Conservation (phyloP, 805 yeast species). For the Candida maltosa region DNA sequence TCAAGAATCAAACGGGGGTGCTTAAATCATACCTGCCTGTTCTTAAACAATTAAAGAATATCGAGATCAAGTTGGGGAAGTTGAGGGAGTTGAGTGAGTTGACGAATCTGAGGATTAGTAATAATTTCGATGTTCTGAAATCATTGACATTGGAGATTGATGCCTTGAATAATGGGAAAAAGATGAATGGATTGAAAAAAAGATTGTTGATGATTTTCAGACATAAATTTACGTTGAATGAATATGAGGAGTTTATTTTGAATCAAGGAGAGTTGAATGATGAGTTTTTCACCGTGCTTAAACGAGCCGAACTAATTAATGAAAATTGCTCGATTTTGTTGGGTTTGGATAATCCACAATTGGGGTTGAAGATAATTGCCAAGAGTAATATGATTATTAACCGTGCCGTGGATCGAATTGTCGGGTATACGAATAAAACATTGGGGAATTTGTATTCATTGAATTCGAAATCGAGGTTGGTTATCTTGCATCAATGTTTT, state of each 20-base stretch:
- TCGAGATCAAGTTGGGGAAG: conserved; percentile 15
- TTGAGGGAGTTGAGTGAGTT: conserved; percentile 22
- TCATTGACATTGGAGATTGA: conserved; percentile 22
- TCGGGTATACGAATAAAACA: conserved; percentile 28
- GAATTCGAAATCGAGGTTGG: conserved; percentile 20
- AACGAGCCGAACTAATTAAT: conserved; percentile 62
- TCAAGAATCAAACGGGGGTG: conserved; percentile 45
- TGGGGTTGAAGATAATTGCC: conserved; percentile 65
- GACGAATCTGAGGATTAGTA: conserved; percentile 39
- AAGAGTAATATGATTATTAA: conserved; percentile 52
- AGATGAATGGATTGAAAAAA: conserved; percentile 45
- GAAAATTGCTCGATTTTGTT: conserved; percentile 67
- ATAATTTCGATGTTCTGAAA: conserved; percentile 18
- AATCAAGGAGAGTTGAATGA: conserved; percentile 42
- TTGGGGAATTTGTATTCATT: conserved; percentile 28
- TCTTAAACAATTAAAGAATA: conserved; percentile 20
- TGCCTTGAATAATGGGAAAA: conserved; percentile 26
- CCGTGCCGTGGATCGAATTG: conserved; percentile 27
- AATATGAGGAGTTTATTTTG: conserved; percentile 65
- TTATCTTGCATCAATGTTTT: conserved; percentile 29
- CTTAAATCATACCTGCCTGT: conserved; percentile 33
- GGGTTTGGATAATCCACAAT: conserved; percentile 60
- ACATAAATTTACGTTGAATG: conserved; percentile 62
- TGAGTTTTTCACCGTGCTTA: conserved; percentile 58
- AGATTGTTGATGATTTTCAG: conserved; percentile 51